phyloP scores from a whole-genome alignment of 2,329 filamentous ascomycete species.

The Lasiodiplodia gonubiensis region DNA sequence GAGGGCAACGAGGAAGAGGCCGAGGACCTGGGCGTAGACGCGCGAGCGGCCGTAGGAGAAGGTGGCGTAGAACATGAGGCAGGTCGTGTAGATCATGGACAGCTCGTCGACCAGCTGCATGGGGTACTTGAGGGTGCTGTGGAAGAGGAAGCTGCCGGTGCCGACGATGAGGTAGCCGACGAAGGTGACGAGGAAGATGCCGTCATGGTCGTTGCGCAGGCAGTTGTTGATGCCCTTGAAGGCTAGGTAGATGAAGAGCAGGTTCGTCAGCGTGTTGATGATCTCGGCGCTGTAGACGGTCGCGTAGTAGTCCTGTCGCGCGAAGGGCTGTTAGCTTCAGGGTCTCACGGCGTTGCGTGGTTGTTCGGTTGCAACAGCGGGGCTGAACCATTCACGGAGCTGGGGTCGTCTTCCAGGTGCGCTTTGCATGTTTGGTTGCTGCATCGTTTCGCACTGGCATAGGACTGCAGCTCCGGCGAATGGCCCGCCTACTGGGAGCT shows the following conservation, averaged over 20 bases:
- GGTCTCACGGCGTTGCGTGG: neutral
- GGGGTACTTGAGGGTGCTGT: constrained; percentile 69
- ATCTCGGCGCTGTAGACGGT: constrained; percentile 78
- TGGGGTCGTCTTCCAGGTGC: neutral
- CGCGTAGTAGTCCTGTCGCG: constrained; percentile 71
- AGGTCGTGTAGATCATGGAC: constrained; percentile 75
- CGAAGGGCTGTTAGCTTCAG: neutral
- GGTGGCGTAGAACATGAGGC: constrained; percentile 69
- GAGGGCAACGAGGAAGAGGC: constrained; percentile 58
- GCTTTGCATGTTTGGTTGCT: neutral
- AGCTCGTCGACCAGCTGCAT: constrained; percentile 75
- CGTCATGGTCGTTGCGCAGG: constrained; percentile 72
- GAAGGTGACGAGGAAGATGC: constrained; percentile 73
- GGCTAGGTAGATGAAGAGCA: constrained; percentile 80
- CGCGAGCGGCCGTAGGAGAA: constrained; percentile 71
- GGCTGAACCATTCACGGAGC: neutral
- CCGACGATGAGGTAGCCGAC: constrained; percentile 67
- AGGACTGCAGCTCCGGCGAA: neutral
- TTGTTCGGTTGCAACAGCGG: neutral
- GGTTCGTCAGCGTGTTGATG: constrained; percentile 80
- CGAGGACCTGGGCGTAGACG: constrained; percentile 60
- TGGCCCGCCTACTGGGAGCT: neutral
- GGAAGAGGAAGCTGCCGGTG: constrained; percentile 67
- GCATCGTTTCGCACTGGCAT: neutral
- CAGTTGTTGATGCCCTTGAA: constrained; percentile 77